These are phyloP conservation scores for Aspergillus cristatus DNA, from an alignment of 495 filamentous ascomycete genomes.

Conservation along the genomic window DNA sequence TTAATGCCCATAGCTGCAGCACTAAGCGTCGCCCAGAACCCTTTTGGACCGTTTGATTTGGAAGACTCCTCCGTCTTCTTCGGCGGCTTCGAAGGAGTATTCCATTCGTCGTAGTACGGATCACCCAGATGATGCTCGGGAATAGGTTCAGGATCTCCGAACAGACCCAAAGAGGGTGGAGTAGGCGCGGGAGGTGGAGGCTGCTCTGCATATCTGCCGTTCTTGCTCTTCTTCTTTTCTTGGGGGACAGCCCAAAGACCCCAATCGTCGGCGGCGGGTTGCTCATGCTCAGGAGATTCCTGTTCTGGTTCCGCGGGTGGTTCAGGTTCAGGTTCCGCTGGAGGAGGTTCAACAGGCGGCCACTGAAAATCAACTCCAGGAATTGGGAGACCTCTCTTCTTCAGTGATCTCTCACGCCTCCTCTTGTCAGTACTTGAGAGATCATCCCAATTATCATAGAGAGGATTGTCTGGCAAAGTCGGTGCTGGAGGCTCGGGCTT, in stretches of 20 bases:
- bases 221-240: conserved; percentile 40
- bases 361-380: conserved; percentile 9
- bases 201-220: conserved; percentile 27
- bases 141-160: conserved; percentile 28
- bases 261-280: conserved; percentile 25
- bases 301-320: neutral
- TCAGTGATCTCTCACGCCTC: conserved; percentile 20
- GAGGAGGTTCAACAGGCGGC: too few species aligned
- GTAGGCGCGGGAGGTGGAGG: conserved; percentile 43
- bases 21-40: conserved; percentile 40
- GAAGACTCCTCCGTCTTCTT: conserved; percentile 22
- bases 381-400: conserved; percentile 16
- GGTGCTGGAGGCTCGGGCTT: conserved; percentile 15
- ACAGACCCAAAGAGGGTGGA: conserved; percentile 38
- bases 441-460: conserved; percentile 18
- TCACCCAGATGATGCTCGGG: conserved; percentile 18
- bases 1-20: conserved; percentile 20
- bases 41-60: conserved; percentile 22
- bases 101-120: conserved; percentile 31
- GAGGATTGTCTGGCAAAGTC: conserved; percentile 13
- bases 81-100: conserved; percentile 17
- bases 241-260: conserved; percentile 27
- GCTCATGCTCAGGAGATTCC: conserved; percentile 6
- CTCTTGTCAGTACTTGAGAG: conserved; percentile 22
- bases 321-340: conserved; percentile 7